Evolutionary conservation across 306 rosid species (phyloP).

Genomic region (Argentina anserina): DNA sequence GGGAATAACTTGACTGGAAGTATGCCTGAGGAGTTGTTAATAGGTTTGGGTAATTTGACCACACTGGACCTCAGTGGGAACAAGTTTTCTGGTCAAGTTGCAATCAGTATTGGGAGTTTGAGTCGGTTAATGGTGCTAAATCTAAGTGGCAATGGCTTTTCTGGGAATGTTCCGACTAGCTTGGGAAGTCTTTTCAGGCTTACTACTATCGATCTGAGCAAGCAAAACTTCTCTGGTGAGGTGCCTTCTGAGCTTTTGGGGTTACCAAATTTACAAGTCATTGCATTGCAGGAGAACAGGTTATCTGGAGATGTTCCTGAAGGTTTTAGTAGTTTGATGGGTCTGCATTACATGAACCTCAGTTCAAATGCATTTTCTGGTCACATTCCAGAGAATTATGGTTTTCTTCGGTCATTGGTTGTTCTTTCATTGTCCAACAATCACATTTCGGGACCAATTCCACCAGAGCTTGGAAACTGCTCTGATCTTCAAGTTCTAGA

Average conservation of each 20-base stretch:
- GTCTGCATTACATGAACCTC: slow-evolving; percentile 63
- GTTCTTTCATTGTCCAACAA: slow-evolving; percentile 71
- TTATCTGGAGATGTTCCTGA: slow-evolving; percentile 78
- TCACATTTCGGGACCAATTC: slow-evolving; percentile 56
- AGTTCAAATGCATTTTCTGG: slow-evolving; percentile 74
- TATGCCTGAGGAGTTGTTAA: slow-evolving; percentile 44
- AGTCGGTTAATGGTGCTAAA: slow-evolving; percentile 58
- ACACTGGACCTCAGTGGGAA: slow-evolving; percentile 70
- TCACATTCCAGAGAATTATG: slow-evolving; percentile 70
- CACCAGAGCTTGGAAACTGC: slow-evolving; percentile 76
- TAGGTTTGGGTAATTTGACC: slow-evolving; percentile 56
- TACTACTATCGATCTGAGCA: slow-evolving; percentile 80
- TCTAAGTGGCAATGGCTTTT: slow-evolving; percentile 73
- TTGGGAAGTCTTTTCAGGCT: slow-evolving; percentile 78
- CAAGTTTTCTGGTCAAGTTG: slow-evolving; percentile 54
- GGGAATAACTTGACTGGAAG: slow-evolving; percentile 61
- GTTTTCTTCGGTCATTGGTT: slow-evolving; percentile 64
- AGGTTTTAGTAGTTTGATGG: slow-evolving; percentile 87
- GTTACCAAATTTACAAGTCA: slow-evolving; percentile 73
- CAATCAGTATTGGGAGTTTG: slow-evolving; percentile 47
- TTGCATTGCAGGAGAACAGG: slow-evolving; percentile 69
- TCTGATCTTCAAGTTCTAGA: slow-evolving; percentile 56
- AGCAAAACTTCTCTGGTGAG: slow-evolving; percentile 76
- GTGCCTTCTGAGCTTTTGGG: slow-evolving; percentile 86
- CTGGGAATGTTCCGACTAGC: slow-evolving; percentile 64